Evolutionary conservation across 2,329 filamentous ascomycete species (phyloP).

Genomic region (Alternaria sp.): DNA sequence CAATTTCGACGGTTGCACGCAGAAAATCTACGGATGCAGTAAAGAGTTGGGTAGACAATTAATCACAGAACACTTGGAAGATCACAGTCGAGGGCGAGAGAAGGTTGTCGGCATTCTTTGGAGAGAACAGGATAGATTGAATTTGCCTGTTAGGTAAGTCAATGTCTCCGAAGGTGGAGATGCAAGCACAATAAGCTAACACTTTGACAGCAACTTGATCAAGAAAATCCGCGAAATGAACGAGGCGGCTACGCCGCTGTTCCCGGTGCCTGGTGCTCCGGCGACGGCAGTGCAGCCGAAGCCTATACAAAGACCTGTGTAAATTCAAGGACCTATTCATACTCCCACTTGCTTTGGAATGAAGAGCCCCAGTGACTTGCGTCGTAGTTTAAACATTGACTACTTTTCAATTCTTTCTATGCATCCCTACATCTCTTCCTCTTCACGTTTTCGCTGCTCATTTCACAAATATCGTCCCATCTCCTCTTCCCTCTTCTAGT

Average conservation of each 20-base stretch:
- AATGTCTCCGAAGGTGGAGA: background rate
- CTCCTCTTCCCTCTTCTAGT: background rate
- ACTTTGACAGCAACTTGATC: slow-evolving; percentile 49
- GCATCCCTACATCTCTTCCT: background rate
- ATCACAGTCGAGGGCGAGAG: slow-evolving; percentile 65
- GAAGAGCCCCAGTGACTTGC: background rate
- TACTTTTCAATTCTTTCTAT: background rate
- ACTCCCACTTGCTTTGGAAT: background rate
- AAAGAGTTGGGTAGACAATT: slow-evolving; percentile 61
- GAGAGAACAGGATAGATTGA: slow-evolving; percentile 55
- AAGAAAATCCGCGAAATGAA: slow-evolving; percentile 54
- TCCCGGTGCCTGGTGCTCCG: slow-evolving; percentile 15
- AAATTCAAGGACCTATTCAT: background rate
- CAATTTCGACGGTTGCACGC: slow-evolving; percentile 67
- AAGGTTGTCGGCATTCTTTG: slow-evolving; percentile 60
- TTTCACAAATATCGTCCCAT: background rate
- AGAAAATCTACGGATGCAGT: slow-evolving; percentile 68
- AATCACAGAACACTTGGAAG: slow-evolving; percentile 66
- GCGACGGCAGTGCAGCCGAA: background rate
- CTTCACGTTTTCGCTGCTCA: background rate
- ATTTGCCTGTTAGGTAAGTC: slow-evolving; percentile 50
- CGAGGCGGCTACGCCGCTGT: slow-evolving; percentile 38
- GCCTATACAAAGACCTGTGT: slow-evolving; percentile 22
- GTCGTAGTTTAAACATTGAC: background rate
- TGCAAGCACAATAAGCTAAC: background rate